Conservation (phyloP, 805 yeast genomes). For the Cyberlindnera mycetangii region DNA sequence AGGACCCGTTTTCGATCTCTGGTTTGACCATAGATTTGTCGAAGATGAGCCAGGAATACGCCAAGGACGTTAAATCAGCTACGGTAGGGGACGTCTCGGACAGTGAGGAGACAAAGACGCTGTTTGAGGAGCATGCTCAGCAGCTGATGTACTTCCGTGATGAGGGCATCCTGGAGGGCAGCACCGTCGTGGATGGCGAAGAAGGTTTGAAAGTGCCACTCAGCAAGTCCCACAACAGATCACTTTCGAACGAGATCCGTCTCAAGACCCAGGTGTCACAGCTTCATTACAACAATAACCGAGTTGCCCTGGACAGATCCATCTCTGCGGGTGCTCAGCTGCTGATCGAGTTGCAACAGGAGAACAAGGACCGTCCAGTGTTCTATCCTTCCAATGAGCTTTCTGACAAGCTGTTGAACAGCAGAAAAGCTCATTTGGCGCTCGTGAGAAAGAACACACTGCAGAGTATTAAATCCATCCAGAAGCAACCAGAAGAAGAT, state of each 20-base stretch:
- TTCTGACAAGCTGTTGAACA: constrained; percentile 36
- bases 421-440: constrained; percentile 51
- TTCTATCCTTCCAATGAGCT: constrained; percentile 51
- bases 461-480: constrained; percentile 18
- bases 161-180: constrained; percentile 27
- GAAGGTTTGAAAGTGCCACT: constrained; percentile 10
- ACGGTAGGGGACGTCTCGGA: constrained; percentile 5
- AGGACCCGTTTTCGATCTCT: not conserved
- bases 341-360: constrained; percentile 47
- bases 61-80: not conserved
- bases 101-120: constrained; percentile 19
- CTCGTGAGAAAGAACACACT: constrained; percentile 42
- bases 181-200: constrained; percentile 27
- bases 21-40: not conserved
- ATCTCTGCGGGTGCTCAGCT: constrained; percentile 52
- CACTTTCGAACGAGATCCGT: constrained; percentile 32
- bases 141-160: constrained; percentile 25
- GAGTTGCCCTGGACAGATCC: constrained; percentile 59
- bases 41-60: constrained; percentile 15
- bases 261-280: constrained; percentile 63
- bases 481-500: constrained; percentile 22
- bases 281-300: constrained; percentile 71
- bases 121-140: constrained; percentile 21
- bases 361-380: constrained; percentile 59
- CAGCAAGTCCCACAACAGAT: constrained; percentile 18